These are phyloP conservation scores for Heimioporus sp. DNA, from an alignment of 768 basidiomycete species.

Conservation along the genomic window DNA sequence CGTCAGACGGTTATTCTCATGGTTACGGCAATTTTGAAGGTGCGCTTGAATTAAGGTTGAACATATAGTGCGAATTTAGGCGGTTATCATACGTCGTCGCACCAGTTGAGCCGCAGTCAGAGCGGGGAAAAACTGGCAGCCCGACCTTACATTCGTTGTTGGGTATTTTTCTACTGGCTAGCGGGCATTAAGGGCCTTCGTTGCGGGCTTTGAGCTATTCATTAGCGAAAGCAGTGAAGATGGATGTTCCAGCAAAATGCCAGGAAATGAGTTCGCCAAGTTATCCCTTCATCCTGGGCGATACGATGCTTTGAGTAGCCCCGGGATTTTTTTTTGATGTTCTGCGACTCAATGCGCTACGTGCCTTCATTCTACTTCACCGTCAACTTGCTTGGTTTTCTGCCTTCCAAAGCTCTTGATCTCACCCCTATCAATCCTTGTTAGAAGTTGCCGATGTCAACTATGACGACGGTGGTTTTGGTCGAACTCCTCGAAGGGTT, in stretches of 20 bases:
- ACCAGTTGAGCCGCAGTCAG: conserved; percentile 43
- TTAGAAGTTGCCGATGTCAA: conserved; percentile 62
- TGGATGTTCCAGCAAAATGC: conserved; percentile 28
- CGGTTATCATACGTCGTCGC: conserved; percentile 32
- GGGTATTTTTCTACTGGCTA: conserved; percentile 22
- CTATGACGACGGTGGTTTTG: conserved; percentile 53
- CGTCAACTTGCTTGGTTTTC: conserved; percentile 38
- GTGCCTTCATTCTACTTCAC: conserved; percentile 42
- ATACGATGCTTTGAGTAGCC: conserved; percentile 28
- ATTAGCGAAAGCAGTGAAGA: conserved; percentile 46
- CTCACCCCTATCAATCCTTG: conserved; percentile 41
- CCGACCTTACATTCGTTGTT: conserved; percentile 21
- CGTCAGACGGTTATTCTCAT: conserved; percentile 52
- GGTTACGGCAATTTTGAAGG: conserved; percentile 75
- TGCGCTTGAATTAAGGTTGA: conserved; percentile 79
- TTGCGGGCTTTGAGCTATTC: conserved; percentile 47
- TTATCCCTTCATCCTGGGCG: conserved; percentile 19
- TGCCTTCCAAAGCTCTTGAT: conserved; percentile 48
- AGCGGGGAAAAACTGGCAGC: conserved; percentile 49
- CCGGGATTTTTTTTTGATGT: conserved; percentile 15
- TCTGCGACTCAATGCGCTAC: conserved; percentile 41
- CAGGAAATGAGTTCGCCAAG: conserved; percentile 29
- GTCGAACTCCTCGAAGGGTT: conserved; percentile 44
- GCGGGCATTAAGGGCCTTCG: conserved; percentile 34
- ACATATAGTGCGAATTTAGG: conserved; percentile 42